Percentiles rank a stretch among this genome's conserved stretches.
phyloP scores from a whole-genome alignment of 73 alveolate genomes.

The Paramecium tetraurelia region DNA sequence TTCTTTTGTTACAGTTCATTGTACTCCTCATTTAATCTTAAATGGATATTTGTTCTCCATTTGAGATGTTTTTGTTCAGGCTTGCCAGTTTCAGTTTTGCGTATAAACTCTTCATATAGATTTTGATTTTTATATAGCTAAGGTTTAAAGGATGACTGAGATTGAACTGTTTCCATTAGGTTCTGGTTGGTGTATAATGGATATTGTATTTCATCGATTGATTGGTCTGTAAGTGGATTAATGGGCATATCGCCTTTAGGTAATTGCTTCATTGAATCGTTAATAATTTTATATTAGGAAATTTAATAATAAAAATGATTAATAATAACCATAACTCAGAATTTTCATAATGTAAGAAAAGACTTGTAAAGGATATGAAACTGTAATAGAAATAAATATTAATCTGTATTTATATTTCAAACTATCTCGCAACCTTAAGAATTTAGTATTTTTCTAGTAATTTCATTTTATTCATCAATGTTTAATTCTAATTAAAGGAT shows the following conservation, averaged over 20 bases:
- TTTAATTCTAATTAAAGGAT: background rate
- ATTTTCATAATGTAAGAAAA: no score
- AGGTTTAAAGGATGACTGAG: background rate
- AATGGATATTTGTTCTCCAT: background rate
- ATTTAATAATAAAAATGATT: background rate
- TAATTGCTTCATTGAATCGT: background rate
- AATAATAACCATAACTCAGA: no score
- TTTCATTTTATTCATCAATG: background rate
- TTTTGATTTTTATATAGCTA: background rate
- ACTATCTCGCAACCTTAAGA: background rate
- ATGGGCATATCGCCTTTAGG: constrained; percentile 15
- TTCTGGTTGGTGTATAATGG: background rate
- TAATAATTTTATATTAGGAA: background rate
- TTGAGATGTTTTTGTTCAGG: background rate
- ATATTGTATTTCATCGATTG: background rate
- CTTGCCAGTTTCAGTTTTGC: background rate
- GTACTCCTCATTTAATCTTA: background rate
- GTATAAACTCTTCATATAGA: background rate
- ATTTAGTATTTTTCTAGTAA: background rate
- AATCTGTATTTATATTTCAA: background rate
- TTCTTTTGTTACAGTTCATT: background rate
- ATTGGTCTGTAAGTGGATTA: background rate
- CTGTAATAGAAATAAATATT: background rate
- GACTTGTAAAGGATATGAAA: no score
- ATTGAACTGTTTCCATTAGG: background rate